These are phyloP conservation scores for Mucor ambiguus DNA, from an alignment of 371 early-diverging fungal species.

Conservation along the genomic window DNA sequence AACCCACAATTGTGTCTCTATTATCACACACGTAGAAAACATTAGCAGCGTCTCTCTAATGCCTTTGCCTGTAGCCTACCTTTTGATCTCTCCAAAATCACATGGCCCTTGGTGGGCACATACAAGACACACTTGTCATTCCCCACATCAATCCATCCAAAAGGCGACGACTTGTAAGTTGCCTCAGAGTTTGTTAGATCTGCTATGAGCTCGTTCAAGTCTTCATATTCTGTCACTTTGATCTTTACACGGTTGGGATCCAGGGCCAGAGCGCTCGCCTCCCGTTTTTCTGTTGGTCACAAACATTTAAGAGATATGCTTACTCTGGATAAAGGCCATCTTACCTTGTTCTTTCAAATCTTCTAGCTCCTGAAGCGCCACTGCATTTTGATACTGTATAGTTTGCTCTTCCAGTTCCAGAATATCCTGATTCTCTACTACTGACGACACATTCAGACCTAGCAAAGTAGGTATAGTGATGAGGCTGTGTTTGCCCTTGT, in stretches of 20 bases:
- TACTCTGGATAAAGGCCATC: neutral
- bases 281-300: neutral
- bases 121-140: slow-evolving; percentile 42
- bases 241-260: slow-evolving; percentile 29
- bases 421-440: slow-evolving; percentile 30
- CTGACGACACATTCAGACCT: slow-evolving; percentile 59
- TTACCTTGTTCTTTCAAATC: neutral
- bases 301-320: no score
- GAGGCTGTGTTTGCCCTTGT: slow-evolving; percentile 40
- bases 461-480: slow-evolving; percentile 70
- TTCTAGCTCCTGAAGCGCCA: neutral
- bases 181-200: slow-evolving; percentile 39
- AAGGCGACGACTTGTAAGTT: slow-evolving; percentile 30
- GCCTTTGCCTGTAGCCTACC: neutral
- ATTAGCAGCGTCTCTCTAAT: neutral
- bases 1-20: slow-evolving; percentile 14
- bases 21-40: neutral
- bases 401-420: slow-evolving; percentile 12
- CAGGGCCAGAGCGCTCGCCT: slow-evolving; percentile 15
- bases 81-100: slow-evolving; percentile 27
- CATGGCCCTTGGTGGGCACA: slow-evolving; percentile 26
- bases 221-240: slow-evolving; percentile 56
- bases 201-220: slow-evolving; percentile 48
- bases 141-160: slow-evolving; percentile 57
- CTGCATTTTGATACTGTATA: neutral